phyloP scores from a whole-genome alignment of 2,329 filamentous ascomycete genomes.

The Coniochaeta hoffmannii region DNA sequence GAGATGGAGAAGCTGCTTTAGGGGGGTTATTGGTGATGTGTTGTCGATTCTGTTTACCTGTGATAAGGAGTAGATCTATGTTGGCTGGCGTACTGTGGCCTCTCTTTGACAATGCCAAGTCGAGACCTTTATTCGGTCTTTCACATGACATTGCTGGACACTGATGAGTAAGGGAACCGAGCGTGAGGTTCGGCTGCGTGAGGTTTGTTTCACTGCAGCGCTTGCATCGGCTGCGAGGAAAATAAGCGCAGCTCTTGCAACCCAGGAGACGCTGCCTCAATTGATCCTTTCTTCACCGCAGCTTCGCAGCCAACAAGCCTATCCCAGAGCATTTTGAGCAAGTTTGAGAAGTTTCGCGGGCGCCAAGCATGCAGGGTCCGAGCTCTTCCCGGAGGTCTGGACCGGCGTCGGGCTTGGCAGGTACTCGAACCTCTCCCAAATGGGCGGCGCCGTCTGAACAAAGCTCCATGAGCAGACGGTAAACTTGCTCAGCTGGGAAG shows the following conservation, averaged over 20 bases:
- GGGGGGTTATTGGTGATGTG: background rate
- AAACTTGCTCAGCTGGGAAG: background rate
- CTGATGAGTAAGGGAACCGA: background rate
- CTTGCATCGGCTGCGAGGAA: background rate
- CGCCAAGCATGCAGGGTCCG: constrained; percentile 1
- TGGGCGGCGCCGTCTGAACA: background rate
- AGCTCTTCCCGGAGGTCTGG: background rate
- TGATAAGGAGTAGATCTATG: background rate
- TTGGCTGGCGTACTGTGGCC: background rate
- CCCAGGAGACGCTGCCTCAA: no score
- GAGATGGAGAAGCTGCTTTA: constrained; percentile 7
- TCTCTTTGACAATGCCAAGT: background rate
- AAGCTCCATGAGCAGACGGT: background rate
- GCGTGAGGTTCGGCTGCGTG: background rate
- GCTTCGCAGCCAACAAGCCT: background rate
- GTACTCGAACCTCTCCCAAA: background rate
- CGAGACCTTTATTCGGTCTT: background rate
- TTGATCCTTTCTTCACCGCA: no score
- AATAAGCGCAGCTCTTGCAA: background rate
- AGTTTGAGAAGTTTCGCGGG: background rate
- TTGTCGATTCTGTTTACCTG: background rate
- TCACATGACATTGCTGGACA: background rate
- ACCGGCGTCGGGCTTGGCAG: background rate
- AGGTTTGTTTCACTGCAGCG: background rate
- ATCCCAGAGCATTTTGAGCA: background rate